Conservation (phyloP, 2,329 filamentous ascomycete species). For the Amphichorda felina region DNA sequence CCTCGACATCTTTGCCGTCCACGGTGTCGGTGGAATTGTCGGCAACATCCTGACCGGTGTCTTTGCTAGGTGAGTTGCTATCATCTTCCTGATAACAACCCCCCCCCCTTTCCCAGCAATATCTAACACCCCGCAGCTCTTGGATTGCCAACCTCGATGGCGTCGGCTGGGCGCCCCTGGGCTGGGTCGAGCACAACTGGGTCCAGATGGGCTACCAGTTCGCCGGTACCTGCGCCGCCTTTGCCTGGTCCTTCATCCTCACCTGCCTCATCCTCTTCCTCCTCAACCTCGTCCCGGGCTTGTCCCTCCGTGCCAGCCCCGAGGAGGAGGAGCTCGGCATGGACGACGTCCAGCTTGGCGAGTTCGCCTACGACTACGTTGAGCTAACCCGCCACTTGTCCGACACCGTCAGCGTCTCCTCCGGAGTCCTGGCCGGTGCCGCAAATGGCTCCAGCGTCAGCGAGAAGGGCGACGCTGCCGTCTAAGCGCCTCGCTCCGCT, state of each 20-base stretch:
- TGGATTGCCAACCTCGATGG: conserved; percentile 68
- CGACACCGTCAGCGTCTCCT: conserved; percentile 12
- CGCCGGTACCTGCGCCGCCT: conserved; percentile 52
- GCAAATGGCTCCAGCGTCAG: not conserved
- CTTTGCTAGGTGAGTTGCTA: conserved; percentile 51
- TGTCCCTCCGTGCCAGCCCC: conserved; percentile 54
- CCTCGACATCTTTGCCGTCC: conserved; percentile 84
- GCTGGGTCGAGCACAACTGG: conserved; percentile 62
- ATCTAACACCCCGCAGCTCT: conserved; percentile 28
- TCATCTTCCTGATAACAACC: not conserved
- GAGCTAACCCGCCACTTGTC: conserved; percentile 55
- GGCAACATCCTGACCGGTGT: conserved; percentile 71
- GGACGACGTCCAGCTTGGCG: conserved; percentile 67
- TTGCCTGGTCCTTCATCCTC: conserved; percentile 54
- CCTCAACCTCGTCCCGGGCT: conserved; percentile 59
- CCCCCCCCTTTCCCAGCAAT: conserved; percentile 6
- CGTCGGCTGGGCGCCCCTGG: conserved; percentile 42
- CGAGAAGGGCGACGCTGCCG: not conserved
- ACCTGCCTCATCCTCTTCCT: conserved; percentile 59
- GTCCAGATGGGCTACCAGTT: conserved; percentile 62
- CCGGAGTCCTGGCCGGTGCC: not conserved
- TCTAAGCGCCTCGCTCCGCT: not conserved
- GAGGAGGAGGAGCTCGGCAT: conserved; percentile 59
- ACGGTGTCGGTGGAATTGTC: conserved; percentile 72
- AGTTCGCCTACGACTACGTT: conserved; percentile 78